Percentiles rank a stretch among this genome's conserved stretches.
Evolutionary conservation across 1,284 basidiomycete genomes (phyloP).

Genomic region (Chiua sp.): DNA sequence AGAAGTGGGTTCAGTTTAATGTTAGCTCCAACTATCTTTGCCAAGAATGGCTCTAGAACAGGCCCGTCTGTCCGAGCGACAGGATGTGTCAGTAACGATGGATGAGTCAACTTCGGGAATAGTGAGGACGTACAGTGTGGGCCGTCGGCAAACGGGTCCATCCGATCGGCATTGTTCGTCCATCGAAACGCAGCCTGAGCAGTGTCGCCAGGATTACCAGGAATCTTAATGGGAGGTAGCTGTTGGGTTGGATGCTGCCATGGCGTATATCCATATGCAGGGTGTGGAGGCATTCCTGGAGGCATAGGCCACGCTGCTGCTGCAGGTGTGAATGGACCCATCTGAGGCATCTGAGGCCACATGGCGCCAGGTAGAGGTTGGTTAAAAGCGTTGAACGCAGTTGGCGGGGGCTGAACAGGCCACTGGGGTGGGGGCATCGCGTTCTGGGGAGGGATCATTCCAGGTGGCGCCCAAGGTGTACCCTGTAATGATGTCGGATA

Average conservation of each 20-base stretch:
- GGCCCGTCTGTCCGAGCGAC: constrained; percentile 62
- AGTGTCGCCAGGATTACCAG: constrained; percentile 24
- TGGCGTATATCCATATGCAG: constrained; percentile 29
- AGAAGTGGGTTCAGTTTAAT: constrained; percentile 68
- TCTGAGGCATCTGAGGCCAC: constrained; percentile 26
- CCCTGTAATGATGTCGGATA: constrained; percentile 32
- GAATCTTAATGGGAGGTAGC: constrained; percentile 27
- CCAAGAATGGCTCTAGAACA: constrained; percentile 66
- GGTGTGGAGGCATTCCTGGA: constrained; percentile 28
- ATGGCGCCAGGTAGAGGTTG: constrained; percentile 34
- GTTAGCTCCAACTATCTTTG: constrained; percentile 51
- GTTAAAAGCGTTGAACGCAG: constrained; percentile 32
- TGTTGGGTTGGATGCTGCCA: constrained; percentile 34
- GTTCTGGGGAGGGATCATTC: constrained; percentile 24
- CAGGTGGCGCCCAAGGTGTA: constrained; percentile 35
- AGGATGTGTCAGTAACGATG: constrained; percentile 14
- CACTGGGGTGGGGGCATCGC: constrained; percentile 21
- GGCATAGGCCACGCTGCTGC: constrained; percentile 33
- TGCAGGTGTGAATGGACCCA: constrained; percentile 33
- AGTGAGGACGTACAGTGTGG: constrained; percentile 32
- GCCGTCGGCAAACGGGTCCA: constrained; percentile 35
- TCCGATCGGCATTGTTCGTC: constrained; percentile 32
- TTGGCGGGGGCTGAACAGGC: constrained; percentile 23
- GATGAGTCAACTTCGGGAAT: neutral
- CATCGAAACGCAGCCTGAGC: constrained; percentile 36